Conservation (phyloP, 768 basidiomycete species). For the Boletus barrowsii region DNA sequence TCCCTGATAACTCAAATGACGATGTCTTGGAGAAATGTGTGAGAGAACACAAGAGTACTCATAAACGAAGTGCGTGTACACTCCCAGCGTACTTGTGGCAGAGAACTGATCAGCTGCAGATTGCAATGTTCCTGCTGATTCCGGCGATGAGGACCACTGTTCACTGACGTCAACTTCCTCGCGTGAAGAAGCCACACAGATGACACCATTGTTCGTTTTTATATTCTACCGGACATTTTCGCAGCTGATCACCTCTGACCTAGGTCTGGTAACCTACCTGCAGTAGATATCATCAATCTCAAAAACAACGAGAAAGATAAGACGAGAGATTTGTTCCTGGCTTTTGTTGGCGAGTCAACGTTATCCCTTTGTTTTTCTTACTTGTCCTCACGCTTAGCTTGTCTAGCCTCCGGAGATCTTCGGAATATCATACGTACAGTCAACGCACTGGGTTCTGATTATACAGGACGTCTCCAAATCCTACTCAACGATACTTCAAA, state of each 20-base stretch:
- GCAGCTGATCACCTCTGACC: background rate
- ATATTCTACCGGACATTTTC: constrained; percentile 1
- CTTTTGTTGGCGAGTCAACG: constrained; percentile 17
- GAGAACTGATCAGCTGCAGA: constrained; percentile 4
- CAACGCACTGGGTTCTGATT: constrained; percentile 40
- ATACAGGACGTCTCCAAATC: constrained; percentile 37
- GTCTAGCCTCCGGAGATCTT: constrained; percentile 44
- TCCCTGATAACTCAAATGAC: background rate
- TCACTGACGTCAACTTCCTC: background rate
- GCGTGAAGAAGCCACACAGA: background rate
- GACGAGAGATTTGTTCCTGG: constrained; percentile 21
- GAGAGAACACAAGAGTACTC: constrained; percentile 33
- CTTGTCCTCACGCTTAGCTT: background rate
- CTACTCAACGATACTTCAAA: constrained; percentile 41
- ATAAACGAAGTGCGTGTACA: constrained; percentile 31
- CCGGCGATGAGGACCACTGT: background rate
- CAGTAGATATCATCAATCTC: constrained; percentile 29
- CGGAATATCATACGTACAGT: constrained; percentile 41
- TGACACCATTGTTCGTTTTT: constrained; percentile 23
- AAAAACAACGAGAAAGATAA: constrained; percentile 20
- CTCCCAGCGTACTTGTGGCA: background rate
- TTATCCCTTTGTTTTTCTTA: background rate
- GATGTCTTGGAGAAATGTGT: constrained; percentile 36
- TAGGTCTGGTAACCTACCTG: constrained; percentile 25
- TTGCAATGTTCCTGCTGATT: constrained; percentile 9